Conservation (phyloP, 1,284 basidiomycete species). For the Pholiota adiposa region DNA sequence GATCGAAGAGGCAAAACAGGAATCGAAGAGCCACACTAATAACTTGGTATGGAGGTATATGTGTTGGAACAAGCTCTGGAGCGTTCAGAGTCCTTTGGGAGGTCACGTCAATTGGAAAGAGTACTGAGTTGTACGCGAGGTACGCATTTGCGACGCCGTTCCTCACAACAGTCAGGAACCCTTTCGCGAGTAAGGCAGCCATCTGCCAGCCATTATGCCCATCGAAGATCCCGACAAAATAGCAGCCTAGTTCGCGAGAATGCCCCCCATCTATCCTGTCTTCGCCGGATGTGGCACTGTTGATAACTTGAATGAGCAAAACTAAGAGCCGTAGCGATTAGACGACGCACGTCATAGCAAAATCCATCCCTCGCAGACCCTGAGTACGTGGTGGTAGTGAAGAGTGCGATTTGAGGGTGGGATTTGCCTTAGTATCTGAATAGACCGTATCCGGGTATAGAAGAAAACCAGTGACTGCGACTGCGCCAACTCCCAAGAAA, state of each 20-base stretch:
- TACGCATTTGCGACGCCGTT: no score
- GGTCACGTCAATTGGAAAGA: no score
- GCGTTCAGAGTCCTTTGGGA: no score
- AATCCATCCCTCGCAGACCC: not conserved
- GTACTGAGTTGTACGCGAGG: no score
- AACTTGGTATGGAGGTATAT: no score
- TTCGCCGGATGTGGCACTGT: not conserved
- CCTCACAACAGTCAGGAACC: no score
- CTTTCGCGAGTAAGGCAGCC: not conserved
- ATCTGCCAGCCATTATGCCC: conserved; percentile 6
- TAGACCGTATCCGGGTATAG: not conserved
- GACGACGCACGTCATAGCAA: not conserved
- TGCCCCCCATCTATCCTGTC: not conserved
- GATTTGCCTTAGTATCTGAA: not conserved
- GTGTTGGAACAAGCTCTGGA: no score
- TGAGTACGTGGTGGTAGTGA: not conserved
- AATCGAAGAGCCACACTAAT: no score
- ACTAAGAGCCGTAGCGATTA: not conserved
- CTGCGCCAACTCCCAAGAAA: not conserved
- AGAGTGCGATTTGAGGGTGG: not conserved
- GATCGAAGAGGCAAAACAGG: no score
- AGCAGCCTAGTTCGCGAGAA: not conserved
- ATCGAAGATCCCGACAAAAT: not conserved
- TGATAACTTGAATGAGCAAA: not conserved
- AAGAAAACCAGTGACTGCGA: not conserved